Conservation (phyloP, 257 asterid species). For the Solanum boliviense region DNA sequence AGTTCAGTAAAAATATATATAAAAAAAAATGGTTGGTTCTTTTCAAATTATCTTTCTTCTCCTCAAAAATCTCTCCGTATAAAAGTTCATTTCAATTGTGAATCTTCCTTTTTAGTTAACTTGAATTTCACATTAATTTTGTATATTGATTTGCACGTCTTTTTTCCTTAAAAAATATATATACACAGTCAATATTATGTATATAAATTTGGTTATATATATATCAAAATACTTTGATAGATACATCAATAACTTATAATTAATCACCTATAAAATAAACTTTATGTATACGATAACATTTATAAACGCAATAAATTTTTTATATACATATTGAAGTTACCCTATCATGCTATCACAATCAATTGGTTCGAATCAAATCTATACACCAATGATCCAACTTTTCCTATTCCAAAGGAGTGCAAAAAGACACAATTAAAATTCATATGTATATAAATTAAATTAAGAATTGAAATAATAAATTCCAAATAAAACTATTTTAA, state of each 20-base stretch:
- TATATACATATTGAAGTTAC: neutral
- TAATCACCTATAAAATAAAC: neutral
- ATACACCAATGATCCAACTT: neutral
- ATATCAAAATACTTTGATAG: no score
- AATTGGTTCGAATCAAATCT: neutral
- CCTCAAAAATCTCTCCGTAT: no score
- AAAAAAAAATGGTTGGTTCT: neutral
- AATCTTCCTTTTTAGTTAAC: neutral
- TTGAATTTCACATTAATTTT: neutral
- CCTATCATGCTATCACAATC: neutral
- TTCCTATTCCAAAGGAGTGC: neutral
- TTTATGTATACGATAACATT: no score
- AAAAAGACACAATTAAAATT: neutral
- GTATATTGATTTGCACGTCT: no score
- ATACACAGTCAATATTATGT: neutral
- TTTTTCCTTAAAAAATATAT: no score
- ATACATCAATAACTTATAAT: neutral
- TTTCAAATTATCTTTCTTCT: no score
- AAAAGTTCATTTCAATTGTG: no score
- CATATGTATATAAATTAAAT: neutral
- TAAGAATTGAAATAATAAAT: neutral
- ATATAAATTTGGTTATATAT: neutral
- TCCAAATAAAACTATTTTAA: neutral
- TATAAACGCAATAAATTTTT: neutral
- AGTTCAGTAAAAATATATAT: no score